Base-by-base conservation (phyloP, 2,329 filamentous ascomycete genomes). In the Neocatenulostroma microsporum region DNA sequence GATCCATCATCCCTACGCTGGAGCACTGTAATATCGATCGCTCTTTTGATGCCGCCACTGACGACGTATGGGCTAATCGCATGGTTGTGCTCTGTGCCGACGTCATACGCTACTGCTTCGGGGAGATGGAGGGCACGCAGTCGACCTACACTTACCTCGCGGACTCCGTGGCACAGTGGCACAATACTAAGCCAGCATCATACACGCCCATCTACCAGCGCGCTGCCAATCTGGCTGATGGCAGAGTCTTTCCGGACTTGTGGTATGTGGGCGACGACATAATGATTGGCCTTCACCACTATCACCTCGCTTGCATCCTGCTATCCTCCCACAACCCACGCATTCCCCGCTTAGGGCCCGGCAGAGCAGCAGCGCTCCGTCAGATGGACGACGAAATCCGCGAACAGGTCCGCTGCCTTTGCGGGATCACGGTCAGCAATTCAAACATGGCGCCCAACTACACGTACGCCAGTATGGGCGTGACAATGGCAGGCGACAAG, bases 21-120 rank as follows among this genome's bases (percentile, higher is more conserved):
- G 61, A 67, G 11, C 63, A 70, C 30, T 63, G 60, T 15, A 67
- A 74, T 23, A 64, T 74, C 26, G 70, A 76, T 46, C 65, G 67
- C n/a, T 67, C 65, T 0, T 62, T 73, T 8, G 58, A 62, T 2
- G 57, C 63, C 0, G 62, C 66, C 0, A 66, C 68, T 28, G 74
- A 78, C 42, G 69, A 68, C 40, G 64, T 63, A 1, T 78, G 74
- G 74, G 70, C 75, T 2, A 78, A 80, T 51, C 67, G 75, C 12
- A 72, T 76, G 12, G 68, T 81, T 0, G 67, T 76, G 3, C 72
- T 77, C 47, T 76, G 75, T 36, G 75, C 75, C n/a, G 74, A 79
- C 42, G 73, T 80, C 1, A 58, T 81, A 12, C 74, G 78, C 42
- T 78, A 71, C 47, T 81, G 77, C 51, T 80, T 79, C 46, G 66